Conservation (phyloP, 2,329 filamentous ascomycete genomes). For the Nemania sp. region DNA sequence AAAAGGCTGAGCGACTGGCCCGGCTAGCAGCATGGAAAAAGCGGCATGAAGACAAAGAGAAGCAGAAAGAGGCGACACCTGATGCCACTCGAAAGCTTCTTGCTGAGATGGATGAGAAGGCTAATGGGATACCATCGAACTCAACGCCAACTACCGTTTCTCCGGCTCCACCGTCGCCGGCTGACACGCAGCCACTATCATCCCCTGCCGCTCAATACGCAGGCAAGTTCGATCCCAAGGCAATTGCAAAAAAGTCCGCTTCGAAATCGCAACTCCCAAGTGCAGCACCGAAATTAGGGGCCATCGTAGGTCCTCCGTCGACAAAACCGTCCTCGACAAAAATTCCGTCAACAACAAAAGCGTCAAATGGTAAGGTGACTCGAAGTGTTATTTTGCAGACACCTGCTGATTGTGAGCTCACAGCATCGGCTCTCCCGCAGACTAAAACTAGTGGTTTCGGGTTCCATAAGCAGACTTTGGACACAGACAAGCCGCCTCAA, state of each 20-base stretch:
- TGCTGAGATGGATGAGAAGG: slow-evolving; percentile 74
- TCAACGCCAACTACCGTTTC: slow-evolving; percentile 54
- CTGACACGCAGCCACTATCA: slow-evolving; percentile 47
- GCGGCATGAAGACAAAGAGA: slow-evolving; percentile 78
- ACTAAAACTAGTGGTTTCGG: slow-evolving; percentile 84
- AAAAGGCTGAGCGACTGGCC: slow-evolving; percentile 77
- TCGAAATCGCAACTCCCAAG: slow-evolving; percentile 59
- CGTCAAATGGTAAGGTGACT: slow-evolving; percentile 42
- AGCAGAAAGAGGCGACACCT: slow-evolving; percentile 68
- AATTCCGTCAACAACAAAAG: slow-evolving; percentile 34
- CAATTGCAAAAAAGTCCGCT: slow-evolving; percentile 77
- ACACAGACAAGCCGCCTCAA: slow-evolving; percentile 65
- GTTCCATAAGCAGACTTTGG: slow-evolving; percentile 68
- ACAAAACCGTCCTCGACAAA: slow-evolving; percentile 34
- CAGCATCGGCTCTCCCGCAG: slow-evolving; percentile 63
- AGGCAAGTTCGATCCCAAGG: slow-evolving; percentile 86
- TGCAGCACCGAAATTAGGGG: slow-evolving; percentile 56
- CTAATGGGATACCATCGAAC: slow-evolving; percentile 50
- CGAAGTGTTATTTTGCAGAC: neutral
- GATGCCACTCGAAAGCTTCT: slow-evolving; percentile 68
- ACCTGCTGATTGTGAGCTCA: slow-evolving; percentile 31
- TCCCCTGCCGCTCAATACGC: slow-evolving; percentile 65
- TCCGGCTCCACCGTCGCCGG: slow-evolving; percentile 55
- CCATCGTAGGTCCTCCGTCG: slow-evolving; percentile 46
- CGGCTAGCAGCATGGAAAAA: slow-evolving; percentile 92